These are phyloP conservation scores for Schwanniomyces sp. DNA, from an alignment of 805 yeast species.

Conservation along the genomic window DNA sequence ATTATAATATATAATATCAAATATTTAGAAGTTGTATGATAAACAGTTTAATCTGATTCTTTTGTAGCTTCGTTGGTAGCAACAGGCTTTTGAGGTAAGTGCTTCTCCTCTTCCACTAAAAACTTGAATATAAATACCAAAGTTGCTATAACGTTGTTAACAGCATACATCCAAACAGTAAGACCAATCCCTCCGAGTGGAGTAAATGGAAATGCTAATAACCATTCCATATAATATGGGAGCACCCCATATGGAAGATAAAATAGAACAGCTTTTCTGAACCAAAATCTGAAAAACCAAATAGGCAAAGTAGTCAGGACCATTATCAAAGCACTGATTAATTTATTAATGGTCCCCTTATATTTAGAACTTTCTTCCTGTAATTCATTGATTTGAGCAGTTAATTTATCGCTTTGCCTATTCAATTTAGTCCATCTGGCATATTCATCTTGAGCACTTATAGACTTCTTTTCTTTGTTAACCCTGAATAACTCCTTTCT, in stretches of 20 bases:
- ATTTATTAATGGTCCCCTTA: conserved; percentile 31
- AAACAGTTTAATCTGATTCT: not conserved
- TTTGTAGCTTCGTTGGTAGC: not conserved
- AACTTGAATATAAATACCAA: conserved; percentile 19
- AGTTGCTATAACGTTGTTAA: conserved; percentile 28
- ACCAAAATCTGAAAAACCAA: conserved; percentile 50
- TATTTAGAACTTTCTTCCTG: conserved; percentile 37
- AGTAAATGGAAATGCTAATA: conserved; percentile 65
- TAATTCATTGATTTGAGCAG: conserved; percentile 47
- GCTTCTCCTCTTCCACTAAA: conserved; percentile 14
- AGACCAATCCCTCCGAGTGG: conserved; percentile 62
- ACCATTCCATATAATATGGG: conserved; percentile 56
- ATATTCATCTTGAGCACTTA: conserved; percentile 90
- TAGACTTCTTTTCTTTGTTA: conserved; percentile 52
- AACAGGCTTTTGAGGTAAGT: conserved; percentile 10
- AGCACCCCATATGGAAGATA: conserved; percentile 58
- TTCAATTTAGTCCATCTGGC: conserved; percentile 95
- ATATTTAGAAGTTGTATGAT: not conserved
- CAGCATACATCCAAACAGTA: conserved; percentile 53
- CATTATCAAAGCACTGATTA: conserved; percentile 34
- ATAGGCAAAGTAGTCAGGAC: conserved; percentile 46
- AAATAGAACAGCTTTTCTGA: conserved; percentile 54
- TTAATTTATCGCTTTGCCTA: conserved; percentile 61
- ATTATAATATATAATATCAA: not conserved
- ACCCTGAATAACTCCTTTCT: conserved; percentile 47